A percentile compares a stretch with the other conserved stretches of the same genome.
phyloP scores from a whole-genome alignment of 2,329 filamentous ascomycete species.

The Septoria linicola region DNA sequence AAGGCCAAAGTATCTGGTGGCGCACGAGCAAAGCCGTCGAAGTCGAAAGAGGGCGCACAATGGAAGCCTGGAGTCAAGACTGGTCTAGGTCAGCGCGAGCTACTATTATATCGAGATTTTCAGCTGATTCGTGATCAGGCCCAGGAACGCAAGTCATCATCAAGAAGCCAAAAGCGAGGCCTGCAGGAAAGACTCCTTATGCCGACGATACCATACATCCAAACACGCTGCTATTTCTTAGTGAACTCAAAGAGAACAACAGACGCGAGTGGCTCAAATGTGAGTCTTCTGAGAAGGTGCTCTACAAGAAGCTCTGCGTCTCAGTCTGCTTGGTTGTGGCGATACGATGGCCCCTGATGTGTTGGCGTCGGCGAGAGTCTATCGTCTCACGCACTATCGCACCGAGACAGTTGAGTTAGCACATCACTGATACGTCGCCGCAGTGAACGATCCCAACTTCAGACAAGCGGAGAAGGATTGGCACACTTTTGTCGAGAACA shows the following conservation, averaged over 20 bases:
- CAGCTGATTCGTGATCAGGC: conserved; percentile 20
- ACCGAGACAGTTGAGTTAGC: neutral
- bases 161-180: conserved; percentile 62
- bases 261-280: conserved; percentile 64
- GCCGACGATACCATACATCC: conserved; percentile 59
- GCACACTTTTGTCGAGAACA: conserved; percentile 70
- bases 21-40: neutral
- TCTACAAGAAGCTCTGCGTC: too few species aligned
- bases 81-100: conserved; percentile 42
- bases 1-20: conserved; percentile 34
- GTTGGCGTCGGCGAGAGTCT: too few species aligned
- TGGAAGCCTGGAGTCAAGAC: conserved; percentile 58
- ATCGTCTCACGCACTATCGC: too few species aligned
- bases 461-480: conserved; percentile 77
- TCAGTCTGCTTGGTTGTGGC: too few species aligned
- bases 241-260: conserved; percentile 60
- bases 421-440: neutral
- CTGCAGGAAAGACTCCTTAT: conserved; percentile 59
- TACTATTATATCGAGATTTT: neutral
- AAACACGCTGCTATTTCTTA: conserved; percentile 62
- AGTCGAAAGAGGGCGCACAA: conserved; percentile 43
- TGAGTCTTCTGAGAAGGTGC: too few species aligned
- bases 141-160: conserved; percentile 62
- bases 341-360: too few species aligned
- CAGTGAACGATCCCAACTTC: conserved; percentile 78